Conservation (phyloP, 2,329 filamentous ascomycete genomes). For the Xylaria sp. region DNA sequence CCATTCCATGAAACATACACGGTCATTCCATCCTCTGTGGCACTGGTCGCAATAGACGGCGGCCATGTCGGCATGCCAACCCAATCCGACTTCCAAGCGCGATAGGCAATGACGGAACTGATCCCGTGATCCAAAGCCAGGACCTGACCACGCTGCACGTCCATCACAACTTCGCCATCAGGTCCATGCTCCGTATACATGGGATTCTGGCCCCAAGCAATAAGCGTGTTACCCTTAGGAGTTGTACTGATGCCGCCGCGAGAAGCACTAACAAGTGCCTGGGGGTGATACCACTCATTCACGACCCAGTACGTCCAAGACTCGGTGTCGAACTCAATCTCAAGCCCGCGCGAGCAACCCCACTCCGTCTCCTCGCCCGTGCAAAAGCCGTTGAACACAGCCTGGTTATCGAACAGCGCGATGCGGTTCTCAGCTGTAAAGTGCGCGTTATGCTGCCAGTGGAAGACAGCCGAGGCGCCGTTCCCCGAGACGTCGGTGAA, state of each 20-base stretch:
- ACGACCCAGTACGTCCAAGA: slow-evolving; percentile 25
- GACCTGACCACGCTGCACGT: slow-evolving; percentile 36
- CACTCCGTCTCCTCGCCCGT: slow-evolving; percentile 6
- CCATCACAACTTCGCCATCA: slow-evolving; percentile 34
- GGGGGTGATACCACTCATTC: slow-evolving; percentile 34
- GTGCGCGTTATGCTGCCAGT: slow-evolving; percentile 37
- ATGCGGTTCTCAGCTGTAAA: slow-evolving; percentile 25
- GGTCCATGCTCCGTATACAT: slow-evolving; percentile 34
- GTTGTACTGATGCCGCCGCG: slow-evolving; percentile 25
- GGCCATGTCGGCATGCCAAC: slow-evolving; percentile 29
- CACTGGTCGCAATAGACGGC: slow-evolving; percentile 22
- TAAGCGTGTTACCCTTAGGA: slow-evolving; percentile 24
- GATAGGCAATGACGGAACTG: slow-evolving; percentile 29
- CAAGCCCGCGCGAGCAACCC: slow-evolving; percentile 31
- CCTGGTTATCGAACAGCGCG: slow-evolving; percentile 34
- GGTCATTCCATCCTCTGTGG: not conserved
- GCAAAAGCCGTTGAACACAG: slow-evolving; percentile 30
- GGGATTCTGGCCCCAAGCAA: slow-evolving; percentile 38
- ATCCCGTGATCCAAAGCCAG: slow-evolving; percentile 33
- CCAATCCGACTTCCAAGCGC: slow-evolving; percentile 32
- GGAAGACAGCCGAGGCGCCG: slow-evolving; percentile 19
- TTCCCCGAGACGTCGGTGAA: slow-evolving; percentile 30
- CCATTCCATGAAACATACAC: slow-evolving; percentile 34
- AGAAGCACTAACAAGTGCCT: slow-evolving; percentile 24
- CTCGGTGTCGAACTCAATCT: slow-evolving; percentile 28